Evolutionary conservation across 176 grass and related monocot species (phyloP).

Genomic region (Echinochloa phyllopogon): DNA sequence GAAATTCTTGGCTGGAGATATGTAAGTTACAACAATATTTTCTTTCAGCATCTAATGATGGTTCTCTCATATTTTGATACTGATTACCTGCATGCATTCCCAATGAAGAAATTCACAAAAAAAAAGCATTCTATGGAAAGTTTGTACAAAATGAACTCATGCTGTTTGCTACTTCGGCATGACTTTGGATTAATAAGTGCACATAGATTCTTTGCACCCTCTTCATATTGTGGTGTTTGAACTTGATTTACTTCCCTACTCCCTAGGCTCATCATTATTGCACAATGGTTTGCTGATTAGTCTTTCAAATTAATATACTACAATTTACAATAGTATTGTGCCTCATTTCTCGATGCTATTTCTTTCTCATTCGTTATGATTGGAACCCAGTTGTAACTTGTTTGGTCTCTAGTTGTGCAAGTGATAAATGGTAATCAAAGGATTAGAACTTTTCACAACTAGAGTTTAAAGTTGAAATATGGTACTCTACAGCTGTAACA

Average conservation of each 20-base stretch:
- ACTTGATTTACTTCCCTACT: not conserved
- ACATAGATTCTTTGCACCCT: not conserved
- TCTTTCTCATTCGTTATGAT: not conserved
- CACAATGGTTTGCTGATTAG: not conserved
- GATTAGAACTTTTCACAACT: not conserved
- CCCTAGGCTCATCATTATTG: not conserved
- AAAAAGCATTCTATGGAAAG: not conserved
- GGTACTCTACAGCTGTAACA: not conserved
- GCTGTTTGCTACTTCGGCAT: not conserved
- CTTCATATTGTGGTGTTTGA: not conserved
- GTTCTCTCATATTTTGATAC: not conserved
- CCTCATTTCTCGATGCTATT: not conserved
- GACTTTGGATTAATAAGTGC: not conserved
- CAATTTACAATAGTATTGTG: too few relatives aligned
- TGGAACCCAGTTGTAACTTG: not conserved
- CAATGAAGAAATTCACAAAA: not conserved
- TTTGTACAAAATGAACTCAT: not conserved
- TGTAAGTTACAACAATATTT: conserved; percentile 52
- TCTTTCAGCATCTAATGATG: not conserved
- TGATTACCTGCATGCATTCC: not conserved
- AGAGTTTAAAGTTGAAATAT: not conserved
- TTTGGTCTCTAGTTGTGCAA: not conserved
- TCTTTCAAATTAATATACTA: too few relatives aligned
- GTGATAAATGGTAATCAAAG: not conserved
- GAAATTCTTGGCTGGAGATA: conserved; percentile 84